phyloP scores from a whole-genome alignment of 2,329 filamentous ascomycete species.

The Lizonia empirigonia region DNA sequence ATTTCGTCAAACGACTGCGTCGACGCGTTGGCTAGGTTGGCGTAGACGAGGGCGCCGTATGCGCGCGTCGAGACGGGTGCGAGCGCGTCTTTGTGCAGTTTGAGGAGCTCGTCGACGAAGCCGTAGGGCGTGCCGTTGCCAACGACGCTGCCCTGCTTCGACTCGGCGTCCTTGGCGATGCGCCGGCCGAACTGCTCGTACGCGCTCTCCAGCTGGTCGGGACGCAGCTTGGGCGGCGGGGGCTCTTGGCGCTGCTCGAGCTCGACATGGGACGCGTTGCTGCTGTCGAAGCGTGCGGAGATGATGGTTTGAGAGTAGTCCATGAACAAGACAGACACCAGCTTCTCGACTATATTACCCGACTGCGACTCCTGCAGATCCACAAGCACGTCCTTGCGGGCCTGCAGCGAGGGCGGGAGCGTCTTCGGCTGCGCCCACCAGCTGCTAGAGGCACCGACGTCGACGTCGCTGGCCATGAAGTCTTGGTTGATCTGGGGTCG shows the following conservation, averaged over 20 bases:
- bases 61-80: conserved; percentile 84
- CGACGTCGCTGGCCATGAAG: conserved; percentile 86
- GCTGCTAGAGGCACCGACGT: conserved; percentile 72
- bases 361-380: conserved; percentile 81
- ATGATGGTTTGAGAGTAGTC: conserved; percentile 97
- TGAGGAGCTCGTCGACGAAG: conserved; percentile 79
- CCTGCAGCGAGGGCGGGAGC: conserved; percentile 80
- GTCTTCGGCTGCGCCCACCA: conserved; percentile 89
- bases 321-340: conserved; percentile 86
- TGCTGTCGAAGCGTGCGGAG: conserved; percentile 76
- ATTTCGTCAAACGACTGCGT: conserved; percentile 93
- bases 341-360: conserved; percentile 75
- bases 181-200: conserved; percentile 81
- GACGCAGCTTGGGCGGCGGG: conserved; percentile 79
- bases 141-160: conserved; percentile 79
- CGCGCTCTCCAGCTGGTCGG: conserved; percentile 89
- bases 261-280: conserved; percentile 72
- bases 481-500: conserved; percentile 73
- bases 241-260: conserved; percentile 86
- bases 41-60: conserved; percentile 91
- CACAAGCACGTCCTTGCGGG: conserved; percentile 79
- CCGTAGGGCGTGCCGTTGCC: conserved; percentile 82
- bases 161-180: conserved; percentile 71
- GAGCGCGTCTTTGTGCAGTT: conserved; percentile 74
- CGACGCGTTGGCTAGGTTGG: conserved; percentile 92